These are phyloP conservation scores for Beta vulgaris DNA, from an alignment of 148 eudicot species.

Conservation along the genomic window DNA sequence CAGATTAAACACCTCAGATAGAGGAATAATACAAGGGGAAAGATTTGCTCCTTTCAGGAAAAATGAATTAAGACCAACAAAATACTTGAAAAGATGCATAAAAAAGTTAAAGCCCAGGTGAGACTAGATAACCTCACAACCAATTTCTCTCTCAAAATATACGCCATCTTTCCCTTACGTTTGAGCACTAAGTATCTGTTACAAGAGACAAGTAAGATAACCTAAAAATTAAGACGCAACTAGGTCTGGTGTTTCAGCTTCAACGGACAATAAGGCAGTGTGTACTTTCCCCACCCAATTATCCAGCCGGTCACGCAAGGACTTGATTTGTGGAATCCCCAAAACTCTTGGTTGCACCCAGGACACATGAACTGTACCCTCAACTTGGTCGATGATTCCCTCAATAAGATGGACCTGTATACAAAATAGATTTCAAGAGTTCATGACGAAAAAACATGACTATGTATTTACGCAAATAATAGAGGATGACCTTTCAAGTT, in stretches of 20 bases:
- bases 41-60: slow-evolving; percentile 12
- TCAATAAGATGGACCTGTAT: slow-evolving; percentile 95
- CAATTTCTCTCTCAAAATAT: slow-evolving; percentile 17
- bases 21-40: slow-evolving; percentile 11
- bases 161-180: slow-evolving; percentile 16
- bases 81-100: slow-evolving; percentile 18
- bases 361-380: slow-evolving; percentile 80
- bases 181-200: slow-evolving; percentile 22
- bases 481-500: too few species aligned
- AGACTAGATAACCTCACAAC: background rate
- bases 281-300: slow-evolving; percentile 82
- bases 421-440: background rate
- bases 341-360: slow-evolving; percentile 98
- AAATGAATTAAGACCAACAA: slow-evolving; percentile 11
- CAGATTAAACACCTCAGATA: background rate
- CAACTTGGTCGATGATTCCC: slow-evolving; percentile 94
- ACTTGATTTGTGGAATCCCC: slow-evolving; percentile 70
- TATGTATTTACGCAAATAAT: too few species aligned
- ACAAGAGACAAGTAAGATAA: slow-evolving; percentile 15
- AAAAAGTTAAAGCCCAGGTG: slow-evolving; percentile 9
- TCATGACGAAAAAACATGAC: background rate
- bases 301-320: slow-evolving; percentile 74
- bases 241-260: slow-evolving; percentile 92
- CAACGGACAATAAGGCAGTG: slow-evolving; percentile 79
- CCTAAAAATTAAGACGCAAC: slow-evolving; percentile 46